These are phyloP conservation scores for Orychophragmus violaceus DNA, from an alignment of 345 rosid genomes.

Conservation along the genomic window DNA sequence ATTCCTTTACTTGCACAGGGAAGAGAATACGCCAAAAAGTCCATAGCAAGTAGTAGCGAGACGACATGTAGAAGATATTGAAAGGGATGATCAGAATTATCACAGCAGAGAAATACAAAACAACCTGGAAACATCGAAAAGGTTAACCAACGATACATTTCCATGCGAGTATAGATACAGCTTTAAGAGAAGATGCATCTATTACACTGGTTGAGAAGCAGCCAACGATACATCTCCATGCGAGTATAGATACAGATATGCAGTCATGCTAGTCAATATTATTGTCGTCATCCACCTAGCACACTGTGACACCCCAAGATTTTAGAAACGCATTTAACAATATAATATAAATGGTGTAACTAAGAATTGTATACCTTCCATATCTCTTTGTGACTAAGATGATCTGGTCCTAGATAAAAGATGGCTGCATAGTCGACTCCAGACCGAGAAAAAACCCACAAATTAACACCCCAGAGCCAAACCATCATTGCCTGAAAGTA, in stretches of 20 bases:
- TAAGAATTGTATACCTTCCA: constrained; percentile 65
- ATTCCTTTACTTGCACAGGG: constrained; percentile 57
- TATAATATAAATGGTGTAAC: not conserved
- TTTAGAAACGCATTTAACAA: not conserved
- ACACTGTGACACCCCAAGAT: constrained; percentile 40
- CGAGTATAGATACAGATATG: constrained; percentile 90
- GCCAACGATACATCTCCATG: constrained; percentile 93
- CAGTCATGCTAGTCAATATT: constrained; percentile 91
- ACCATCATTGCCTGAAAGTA: constrained; percentile 76
- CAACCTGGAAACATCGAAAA: constrained; percentile 50
- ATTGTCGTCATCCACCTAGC: constrained; percentile 95
- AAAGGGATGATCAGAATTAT: constrained; percentile 77
- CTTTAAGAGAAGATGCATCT: constrained; percentile 83
- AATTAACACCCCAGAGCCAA: constrained; percentile 96
- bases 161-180: constrained; percentile 94
- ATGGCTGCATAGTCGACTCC: constrained; percentile 71
- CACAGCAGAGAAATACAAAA: constrained; percentile 59
- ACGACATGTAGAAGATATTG: constrained; percentile 69
- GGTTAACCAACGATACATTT: constrained; percentile 63
- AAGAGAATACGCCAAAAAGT: constrained; percentile 83
- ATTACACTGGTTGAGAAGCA: constrained; percentile 99
- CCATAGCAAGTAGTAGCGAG: constrained; percentile 81
- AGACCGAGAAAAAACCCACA: constrained; percentile 82
- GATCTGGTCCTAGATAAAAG: constrained; percentile 78
- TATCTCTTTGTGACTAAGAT: constrained; percentile 82